Evolutionary conservation across 176 grass and related monocot genomes (phyloP).

Genomic region (Saccharum officinarum): DNA sequence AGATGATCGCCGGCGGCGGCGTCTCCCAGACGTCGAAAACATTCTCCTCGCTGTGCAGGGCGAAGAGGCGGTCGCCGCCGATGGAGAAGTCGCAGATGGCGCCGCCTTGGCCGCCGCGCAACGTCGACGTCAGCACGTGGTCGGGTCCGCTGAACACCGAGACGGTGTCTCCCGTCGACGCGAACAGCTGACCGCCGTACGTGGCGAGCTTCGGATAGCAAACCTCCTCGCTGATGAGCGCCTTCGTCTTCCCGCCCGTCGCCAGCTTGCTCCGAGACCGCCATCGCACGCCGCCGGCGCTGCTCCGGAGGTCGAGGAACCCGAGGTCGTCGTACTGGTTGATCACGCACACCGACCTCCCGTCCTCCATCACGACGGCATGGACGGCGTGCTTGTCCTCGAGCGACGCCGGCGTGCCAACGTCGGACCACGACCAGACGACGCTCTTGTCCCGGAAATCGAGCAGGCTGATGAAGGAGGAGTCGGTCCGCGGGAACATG

Average conservation of each 20-base stretch:
- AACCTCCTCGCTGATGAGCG: conserved; percentile 46
- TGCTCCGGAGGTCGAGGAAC: conserved; percentile 75
- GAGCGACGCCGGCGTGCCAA: conserved; percentile 48
- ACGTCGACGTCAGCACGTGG: conserved; percentile 64
- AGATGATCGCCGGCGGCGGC: conserved; percentile 68
- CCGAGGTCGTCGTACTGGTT: conserved; percentile 91
- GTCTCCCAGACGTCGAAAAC: conserved; percentile 93
- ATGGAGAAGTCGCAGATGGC: conserved; percentile 91
- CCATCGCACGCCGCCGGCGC: conserved; percentile 62
- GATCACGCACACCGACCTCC: conserved; percentile 57
- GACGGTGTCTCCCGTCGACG: conserved; percentile 64
- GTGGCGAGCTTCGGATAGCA: conserved; percentile 86
- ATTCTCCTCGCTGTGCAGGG: conserved; percentile 74
- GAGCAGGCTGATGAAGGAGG: conserved; percentile 65
- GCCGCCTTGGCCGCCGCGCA: conserved; percentile 54
- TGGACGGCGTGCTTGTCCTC: conserved; percentile 83
- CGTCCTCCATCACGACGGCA: conserved; percentile 57
- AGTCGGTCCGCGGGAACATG: conserved; percentile 76
- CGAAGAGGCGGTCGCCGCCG: conserved; percentile 75
- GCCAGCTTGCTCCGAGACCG: conserved; percentile 75
- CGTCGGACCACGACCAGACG: conserved; percentile 83
- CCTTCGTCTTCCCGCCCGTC: conserved; percentile 36
- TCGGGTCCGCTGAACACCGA: conserved; percentile 85
- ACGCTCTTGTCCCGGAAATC: conserved; percentile 74
- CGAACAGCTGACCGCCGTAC: conserved; percentile 80